phyloP scores from a whole-genome alignment of 768 basidiomycete species.

The Cytidiella melzeri region DNA sequence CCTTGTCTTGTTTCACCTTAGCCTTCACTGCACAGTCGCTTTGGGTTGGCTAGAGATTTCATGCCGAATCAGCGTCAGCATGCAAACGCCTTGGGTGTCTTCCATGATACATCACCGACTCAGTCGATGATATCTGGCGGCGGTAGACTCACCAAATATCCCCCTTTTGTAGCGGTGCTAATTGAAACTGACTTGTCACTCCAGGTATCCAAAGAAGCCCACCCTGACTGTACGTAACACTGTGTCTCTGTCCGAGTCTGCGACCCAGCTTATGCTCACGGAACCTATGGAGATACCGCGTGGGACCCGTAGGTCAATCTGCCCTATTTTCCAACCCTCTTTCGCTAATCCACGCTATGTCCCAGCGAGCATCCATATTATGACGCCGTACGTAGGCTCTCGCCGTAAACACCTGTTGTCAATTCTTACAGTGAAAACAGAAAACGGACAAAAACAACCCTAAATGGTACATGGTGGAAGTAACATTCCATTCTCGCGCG shows the following conservation, averaged over 20 bases:
- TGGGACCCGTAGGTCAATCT: constrained; percentile 78
- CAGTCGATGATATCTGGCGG: too few relatives aligned
- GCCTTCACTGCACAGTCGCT: too few relatives aligned
- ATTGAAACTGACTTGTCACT: constrained; percentile 1
- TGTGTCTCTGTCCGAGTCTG: neutral
- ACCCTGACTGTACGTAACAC: constrained; percentile 73
- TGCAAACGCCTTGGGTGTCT: too few relatives aligned
- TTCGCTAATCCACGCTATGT: constrained; percentile 7
- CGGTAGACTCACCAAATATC: too few relatives aligned
- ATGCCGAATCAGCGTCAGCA: too few relatives aligned
- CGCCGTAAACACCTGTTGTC: too few relatives aligned
- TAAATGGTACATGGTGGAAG: constrained; percentile 91
- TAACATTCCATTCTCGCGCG: constrained; percentile 60
- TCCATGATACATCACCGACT: too few relatives aligned
- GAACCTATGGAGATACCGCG: constrained; percentile 60
- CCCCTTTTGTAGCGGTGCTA: too few relatives aligned
- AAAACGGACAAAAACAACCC: constrained; percentile 74
- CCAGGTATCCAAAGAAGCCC: constrained; percentile 76
- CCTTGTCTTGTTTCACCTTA: too few relatives aligned
- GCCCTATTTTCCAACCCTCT: constrained; percentile 7
- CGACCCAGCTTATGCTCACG: constrained; percentile 9
- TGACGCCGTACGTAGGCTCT: constrained; percentile 58
- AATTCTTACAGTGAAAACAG: constrained; percentile 39
- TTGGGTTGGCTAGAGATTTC: too few relatives aligned
- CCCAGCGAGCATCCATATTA: constrained; percentile 70